These are phyloP conservation scores for Mycena polygramma DNA, from an alignment of 768 basidiomycete genomes.

Conservation along the genomic window DNA sequence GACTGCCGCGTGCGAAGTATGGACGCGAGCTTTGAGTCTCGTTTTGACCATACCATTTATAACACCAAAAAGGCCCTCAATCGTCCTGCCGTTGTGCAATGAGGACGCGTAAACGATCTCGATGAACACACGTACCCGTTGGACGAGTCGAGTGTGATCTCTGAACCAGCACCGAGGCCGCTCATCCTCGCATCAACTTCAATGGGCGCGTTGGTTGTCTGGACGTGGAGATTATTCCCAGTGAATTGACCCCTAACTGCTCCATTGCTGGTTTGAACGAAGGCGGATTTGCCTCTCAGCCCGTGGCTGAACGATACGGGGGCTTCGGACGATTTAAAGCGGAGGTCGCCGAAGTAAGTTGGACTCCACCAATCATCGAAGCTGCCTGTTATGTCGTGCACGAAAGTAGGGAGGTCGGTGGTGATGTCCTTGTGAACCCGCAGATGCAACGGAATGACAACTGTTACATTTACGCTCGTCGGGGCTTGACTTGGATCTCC, in stretches of 20 bases:
- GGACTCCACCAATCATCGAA: constrained; percentile 28
- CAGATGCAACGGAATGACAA: constrained; percentile 1
- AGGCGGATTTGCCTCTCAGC: not conserved
- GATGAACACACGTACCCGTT: constrained; percentile 4
- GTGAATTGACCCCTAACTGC: not conserved
- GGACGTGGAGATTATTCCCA: not conserved
- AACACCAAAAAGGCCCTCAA: not conserved
- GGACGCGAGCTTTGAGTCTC: not conserved
- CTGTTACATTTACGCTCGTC: constrained; percentile 10
- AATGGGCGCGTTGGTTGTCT: constrained; percentile 19
- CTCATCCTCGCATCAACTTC: not conserved
- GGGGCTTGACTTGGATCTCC: not conserved
- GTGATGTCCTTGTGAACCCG: constrained; percentile 11
- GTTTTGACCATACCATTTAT: not conserved
- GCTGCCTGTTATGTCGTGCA: constrained; percentile 4
- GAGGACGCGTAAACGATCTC: not conserved
- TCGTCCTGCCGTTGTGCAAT: not conserved
- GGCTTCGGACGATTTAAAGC: constrained; percentile 17
- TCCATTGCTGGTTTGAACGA: constrained; percentile 19
- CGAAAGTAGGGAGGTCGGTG: constrained; percentile 14
- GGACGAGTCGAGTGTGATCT: constrained; percentile 5
- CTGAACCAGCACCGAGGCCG: constrained; percentile 3
- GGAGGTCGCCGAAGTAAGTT: constrained; percentile 11
- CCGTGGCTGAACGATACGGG: constrained; percentile 6
- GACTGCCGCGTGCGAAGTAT: constrained; percentile 14